Evolutionary conservation across 163 green algal species (phyloP).

Genomic region (Scenedesmus sp.): DNA sequence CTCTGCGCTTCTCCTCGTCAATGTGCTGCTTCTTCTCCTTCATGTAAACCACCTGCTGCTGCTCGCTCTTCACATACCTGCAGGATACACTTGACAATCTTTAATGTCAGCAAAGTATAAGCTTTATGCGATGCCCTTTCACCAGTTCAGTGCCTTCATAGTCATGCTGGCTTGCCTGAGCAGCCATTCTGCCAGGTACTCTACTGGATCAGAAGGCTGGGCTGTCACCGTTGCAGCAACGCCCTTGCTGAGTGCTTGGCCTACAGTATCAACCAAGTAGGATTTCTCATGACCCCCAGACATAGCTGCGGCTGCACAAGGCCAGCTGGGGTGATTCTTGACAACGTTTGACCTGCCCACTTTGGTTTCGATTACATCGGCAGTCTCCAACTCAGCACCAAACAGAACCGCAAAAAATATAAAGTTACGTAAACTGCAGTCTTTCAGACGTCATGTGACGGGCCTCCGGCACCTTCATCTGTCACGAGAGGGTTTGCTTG

Average conservation of each 20-base stretch:
- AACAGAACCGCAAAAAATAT: not conserved
- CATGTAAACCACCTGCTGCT: constrained; percentile 61
- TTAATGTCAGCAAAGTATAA: not conserved
- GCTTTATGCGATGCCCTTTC: not conserved
- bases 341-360: not conserved
- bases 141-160: not conserved
- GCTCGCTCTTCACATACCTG: constrained; percentile 70
- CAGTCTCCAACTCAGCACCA: not conserved
- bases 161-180: constrained; percentile 53
- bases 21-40: constrained; percentile 60
- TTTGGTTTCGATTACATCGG: not conserved
- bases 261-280: constrained; percentile 75
- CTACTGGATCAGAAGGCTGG: constrained; percentile 76
- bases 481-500: not conserved
- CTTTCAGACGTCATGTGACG: no score
- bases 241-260: constrained; percentile 70
- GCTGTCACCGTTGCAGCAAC: constrained; percentile 65
- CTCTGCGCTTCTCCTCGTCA: constrained; percentile 58
- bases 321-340: not conserved
- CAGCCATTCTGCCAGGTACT: constrained; percentile 80
- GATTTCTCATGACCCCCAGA: constrained; percentile 55
- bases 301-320: not conserved
- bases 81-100: not conserved
- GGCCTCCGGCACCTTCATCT: not conserved
- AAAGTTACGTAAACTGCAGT: no score